Base-by-base conservation (phyloP, 192 early-diverging fungal genomes). In the Coemansia aciculifera region DNA sequence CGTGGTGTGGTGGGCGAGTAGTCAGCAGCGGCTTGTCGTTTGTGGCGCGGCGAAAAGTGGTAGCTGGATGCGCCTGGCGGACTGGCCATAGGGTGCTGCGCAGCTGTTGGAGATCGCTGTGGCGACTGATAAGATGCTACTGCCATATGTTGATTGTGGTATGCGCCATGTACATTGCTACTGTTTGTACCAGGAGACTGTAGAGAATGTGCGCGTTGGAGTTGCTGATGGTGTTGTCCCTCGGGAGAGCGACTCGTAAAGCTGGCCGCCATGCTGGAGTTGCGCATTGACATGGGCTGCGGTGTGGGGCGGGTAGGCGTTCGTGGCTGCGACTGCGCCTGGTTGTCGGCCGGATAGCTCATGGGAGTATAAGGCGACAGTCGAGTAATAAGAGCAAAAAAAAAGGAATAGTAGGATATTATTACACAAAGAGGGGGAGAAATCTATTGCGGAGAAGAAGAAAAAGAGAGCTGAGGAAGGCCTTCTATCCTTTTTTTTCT, bases 141-240 rank as follows among this genome's bases (percentile, higher is more conserved):
- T 57, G 54, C 17, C 29, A 12, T 51, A 42, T 42, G 34, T 8
- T 36, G 39, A 42, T 42, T 42, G 39, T 42, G 39, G 10, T 42
- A 42, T 42, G 39, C 19, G 46, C 46, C 46, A 9, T 48, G 46
- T 21, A 6, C 46, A 46, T 23, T 63, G 62, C 40, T 17, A 21
- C 19, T 59, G 39, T 1, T 15, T 31, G 49, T 49, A 13, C 31
- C 43, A 24, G 68, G 68, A n/a, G 69, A 59, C 67, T 76, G 74
- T 15, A 73, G 49, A 44, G 79, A 81, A 67, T 76, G 74, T 5
- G 79, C 65, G 60, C 79, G 74, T 42, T 73, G 74, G 12, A 81
- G 71, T 63, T 66, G 59, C n/a, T 68, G 71, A 8, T 5, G 34
- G 10, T 51, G 64, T 29, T 76, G 74, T 21, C 71, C 61, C 38